Conservation (phyloP, 495 filamentous ascomycete species). For the Neurospora discreta region DNA sequence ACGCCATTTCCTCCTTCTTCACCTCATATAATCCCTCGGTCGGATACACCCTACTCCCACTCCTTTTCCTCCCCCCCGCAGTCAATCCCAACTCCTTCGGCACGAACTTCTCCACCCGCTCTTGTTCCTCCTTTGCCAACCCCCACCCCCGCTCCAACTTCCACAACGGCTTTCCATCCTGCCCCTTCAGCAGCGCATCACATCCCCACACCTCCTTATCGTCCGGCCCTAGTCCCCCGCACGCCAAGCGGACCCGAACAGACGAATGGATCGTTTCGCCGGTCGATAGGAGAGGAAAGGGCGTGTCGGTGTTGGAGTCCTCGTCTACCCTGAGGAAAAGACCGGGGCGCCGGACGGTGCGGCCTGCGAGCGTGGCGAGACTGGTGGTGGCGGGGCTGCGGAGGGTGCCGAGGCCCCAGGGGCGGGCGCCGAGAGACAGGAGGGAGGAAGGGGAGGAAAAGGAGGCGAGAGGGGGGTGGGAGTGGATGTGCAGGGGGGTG, state of each 20-base stretch:
- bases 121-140: neutral
- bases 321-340: slow-evolving; percentile 17
- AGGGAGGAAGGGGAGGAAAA: no score
- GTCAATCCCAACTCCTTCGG: neutral
- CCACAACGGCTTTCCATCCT: slow-evolving; percentile 6
- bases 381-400: slow-evolving; percentile 18
- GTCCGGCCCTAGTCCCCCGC: slow-evolving; percentile 17
- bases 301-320: slow-evolving; percentile 21
- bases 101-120: neutral
- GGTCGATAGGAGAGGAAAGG: slow-evolving; percentile 18
- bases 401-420: slow-evolving; percentile 16
- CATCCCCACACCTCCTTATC: slow-evolving; percentile 19
- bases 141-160: slow-evolving; percentile 3
- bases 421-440: slow-evolving; percentile 9
- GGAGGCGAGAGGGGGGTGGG: neutral
- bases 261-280: slow-evolving; percentile 17
- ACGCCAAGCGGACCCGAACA: slow-evolving; percentile 17
- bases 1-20: slow-evolving; percentile 8
- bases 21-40: slow-evolving; percentile 5
- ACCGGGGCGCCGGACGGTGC: slow-evolving; percentile 19
- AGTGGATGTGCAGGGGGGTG: neutral
- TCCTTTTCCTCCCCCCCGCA: no score
- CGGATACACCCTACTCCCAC: slow-evolving; percentile 7
- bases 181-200: slow-evolving; percentile 1
- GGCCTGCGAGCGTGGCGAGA: slow-evolving; percentile 15